Base-by-base conservation (phyloP, 495 filamentous ascomycete genomes). In the Hyphodiscus hymeniophilus region DNA sequence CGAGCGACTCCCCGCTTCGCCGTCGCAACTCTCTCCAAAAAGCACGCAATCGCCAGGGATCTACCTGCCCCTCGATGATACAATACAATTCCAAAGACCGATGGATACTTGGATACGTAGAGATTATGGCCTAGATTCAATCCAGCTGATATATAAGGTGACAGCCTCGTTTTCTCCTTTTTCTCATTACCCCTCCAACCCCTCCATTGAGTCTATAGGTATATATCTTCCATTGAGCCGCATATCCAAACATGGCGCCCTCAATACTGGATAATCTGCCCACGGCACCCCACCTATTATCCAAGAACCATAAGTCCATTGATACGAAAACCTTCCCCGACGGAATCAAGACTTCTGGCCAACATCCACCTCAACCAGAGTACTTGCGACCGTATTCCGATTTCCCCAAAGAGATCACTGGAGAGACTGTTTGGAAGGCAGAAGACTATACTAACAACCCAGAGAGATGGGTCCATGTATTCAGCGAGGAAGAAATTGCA, bases 391-490 rank as follows among this genome's bases (percentile, higher is more conserved):
- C 84, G 0, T 95, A 89, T 60, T 68, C 72, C 1, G 71, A 73
- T 21, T 94, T 92, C 59, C 87, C 89, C 15, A 77, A 80, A 40
- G 64, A 77, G 22, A 88, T 92, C 51, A 68, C 74, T 5, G 87
- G 87, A 4, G 77, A 77, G 7, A 92, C 87, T 0, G 79, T 89
- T 32, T 95, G 89, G 89, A 73, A 79, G 54, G 69, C 79, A 0
- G 79, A 85, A 18, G 82, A 90, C 32, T 92, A 84, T 60, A 65
- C 64, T 35, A 60, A 80, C 45, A 70, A 80, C 48, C 82, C 85
- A 0, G 82, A 89, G 60, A 71, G 74, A 56, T 94, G 89, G 88
- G 79, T 81, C 0, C 85, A 91, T 64, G 65, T 63, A 13, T 85
- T 92, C 61, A 77, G 68, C 11, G 60, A 68, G 2, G 68, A 75